Evolutionary conservation across 345 rosid genomes (phyloP), one percentile per base, ranked within the genome.

Genomic region (Pistacia atlantica): DNA sequence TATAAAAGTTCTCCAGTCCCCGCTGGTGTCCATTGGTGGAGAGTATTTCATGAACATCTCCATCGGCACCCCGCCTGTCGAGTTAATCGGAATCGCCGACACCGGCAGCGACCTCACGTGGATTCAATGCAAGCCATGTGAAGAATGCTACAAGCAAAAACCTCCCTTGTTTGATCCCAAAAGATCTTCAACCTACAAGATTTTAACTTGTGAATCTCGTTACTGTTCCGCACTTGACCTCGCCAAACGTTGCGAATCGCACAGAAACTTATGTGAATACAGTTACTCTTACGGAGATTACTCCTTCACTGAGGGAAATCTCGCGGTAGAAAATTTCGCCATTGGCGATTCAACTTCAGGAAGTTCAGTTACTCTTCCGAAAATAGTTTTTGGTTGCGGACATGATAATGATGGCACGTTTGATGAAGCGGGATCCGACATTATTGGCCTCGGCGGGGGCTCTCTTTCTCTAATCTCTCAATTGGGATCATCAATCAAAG

Each of bases 51-150:
- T 89, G 90, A 75, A 74, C 12, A 83, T 91, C 37, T 84, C 83
- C 1, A 76, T 91, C 4, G 95, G 97, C 51, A 86, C 84, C 18
- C 98, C 92, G 12, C 80, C 84, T 0, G 8, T 86, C 2, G 73
- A 72, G 56, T 71, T 85, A 2, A 70, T 89, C 0, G 92, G 76
- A 3, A 76, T 86, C 0, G 94, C 90, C 1, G 94, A 91, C 71
- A 91, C 89, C 0, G 91, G 93, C 0, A 93, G 93, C 20, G 90
- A 93, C 72, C 87, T 91, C 14, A 84, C 80, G 0, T 93, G 94
- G 94, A 69, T 85, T 2, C 96, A 91, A 13, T 93, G 96, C 72
- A 73, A 81, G 58, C 94, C 98, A 0, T 90, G 97, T 71, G 22
- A 79, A 9, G 42, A 74, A 35, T 93, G 94, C 59, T 91, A 82